phyloP scores from a whole-genome alignment of 768 basidiomycete species.

The Tricholoma bakamatsutake region DNA sequence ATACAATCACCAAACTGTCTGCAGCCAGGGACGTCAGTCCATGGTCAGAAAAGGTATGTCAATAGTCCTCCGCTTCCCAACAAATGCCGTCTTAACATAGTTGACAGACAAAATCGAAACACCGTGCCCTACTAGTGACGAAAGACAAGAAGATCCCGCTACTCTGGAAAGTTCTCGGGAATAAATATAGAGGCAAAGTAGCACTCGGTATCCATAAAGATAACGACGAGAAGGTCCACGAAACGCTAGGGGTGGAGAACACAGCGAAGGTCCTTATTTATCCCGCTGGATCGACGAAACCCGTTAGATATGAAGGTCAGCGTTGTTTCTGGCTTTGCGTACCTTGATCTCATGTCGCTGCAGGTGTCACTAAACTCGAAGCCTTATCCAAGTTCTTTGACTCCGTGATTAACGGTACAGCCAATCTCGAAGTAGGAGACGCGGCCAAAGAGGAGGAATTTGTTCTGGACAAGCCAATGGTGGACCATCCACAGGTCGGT shows the following conservation, averaged over 20 bases:
- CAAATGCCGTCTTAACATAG: not conserved
- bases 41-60: slow-evolving; percentile 66
- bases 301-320: slow-evolving; percentile 64
- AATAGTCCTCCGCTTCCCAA: too few relatives aligned
- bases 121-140: slow-evolving; percentile 63
- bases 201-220: slow-evolving; percentile 62
- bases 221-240: slow-evolving; percentile 53
- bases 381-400: slow-evolving; percentile 70
- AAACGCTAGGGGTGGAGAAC: slow-evolving; percentile 55
- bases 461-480: slow-evolving; percentile 31
- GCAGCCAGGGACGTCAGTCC: slow-evolving; percentile 48
- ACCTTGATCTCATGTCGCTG: not conserved
- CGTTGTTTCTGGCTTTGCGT: not conserved
- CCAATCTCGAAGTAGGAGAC: slow-evolving; percentile 43
- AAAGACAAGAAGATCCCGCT: slow-evolving; percentile 73
- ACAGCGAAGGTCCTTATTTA: slow-evolving; percentile 69
- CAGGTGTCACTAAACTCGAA: slow-evolving; percentile 71
- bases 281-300: slow-evolving; percentile 48
- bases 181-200: slow-evolving; percentile 61
- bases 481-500: slow-evolving; percentile 2
- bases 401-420: slow-evolving; percentile 63
- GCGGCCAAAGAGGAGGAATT: slow-evolving; percentile 36
- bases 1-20: slow-evolving; percentile 57
- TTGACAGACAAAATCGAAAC: slow-evolving; percentile 25
- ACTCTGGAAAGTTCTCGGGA: slow-evolving; percentile 74